phyloP scores from a whole-genome alignment of 306 rosid species.

The Dryas drummondii region DNA sequence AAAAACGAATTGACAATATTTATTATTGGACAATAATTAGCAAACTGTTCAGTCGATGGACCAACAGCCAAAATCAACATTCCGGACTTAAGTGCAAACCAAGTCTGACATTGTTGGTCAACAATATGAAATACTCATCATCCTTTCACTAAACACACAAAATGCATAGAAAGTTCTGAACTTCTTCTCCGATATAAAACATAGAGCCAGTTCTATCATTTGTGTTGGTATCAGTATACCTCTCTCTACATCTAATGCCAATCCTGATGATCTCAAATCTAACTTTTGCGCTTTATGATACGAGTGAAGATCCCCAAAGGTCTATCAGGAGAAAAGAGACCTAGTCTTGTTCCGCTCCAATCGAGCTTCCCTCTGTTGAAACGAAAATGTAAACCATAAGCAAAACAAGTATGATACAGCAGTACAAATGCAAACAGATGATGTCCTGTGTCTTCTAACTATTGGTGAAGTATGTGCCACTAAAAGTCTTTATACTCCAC shows the following conservation, averaged over 20 bases:
- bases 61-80: background rate
- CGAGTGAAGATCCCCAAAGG: slow-evolving; percentile 13
- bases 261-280: background rate
- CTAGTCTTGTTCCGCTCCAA: slow-evolving; percentile 76
- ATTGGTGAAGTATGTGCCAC: background rate
- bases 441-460: background rate
- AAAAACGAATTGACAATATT: too few relatives aligned
- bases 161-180: background rate
- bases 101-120: background rate
- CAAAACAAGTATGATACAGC: background rate
- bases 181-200: background rate
- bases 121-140: background rate
- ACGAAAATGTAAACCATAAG: slow-evolving; percentile 27
- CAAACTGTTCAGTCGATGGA: too few relatives aligned
- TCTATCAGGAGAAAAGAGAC: slow-evolving; percentile 76
- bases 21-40: too few relatives aligned
- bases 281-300: background rate
- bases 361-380: slow-evolving; percentile 82
- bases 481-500: background rate
- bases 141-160: background rate
- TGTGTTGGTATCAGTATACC: background rate
- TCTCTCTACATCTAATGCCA: slow-evolving; percentile 7
- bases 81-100: slow-evolving; percentile 2
- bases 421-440: background rate
- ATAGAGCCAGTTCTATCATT: background rate